A percentile compares a stretch with the other conserved stretches of the same genome.
phyloP scores from a whole-genome alignment of 139 green algal genomes.

The Auxenochlorella pyrenoidosa region DNA sequence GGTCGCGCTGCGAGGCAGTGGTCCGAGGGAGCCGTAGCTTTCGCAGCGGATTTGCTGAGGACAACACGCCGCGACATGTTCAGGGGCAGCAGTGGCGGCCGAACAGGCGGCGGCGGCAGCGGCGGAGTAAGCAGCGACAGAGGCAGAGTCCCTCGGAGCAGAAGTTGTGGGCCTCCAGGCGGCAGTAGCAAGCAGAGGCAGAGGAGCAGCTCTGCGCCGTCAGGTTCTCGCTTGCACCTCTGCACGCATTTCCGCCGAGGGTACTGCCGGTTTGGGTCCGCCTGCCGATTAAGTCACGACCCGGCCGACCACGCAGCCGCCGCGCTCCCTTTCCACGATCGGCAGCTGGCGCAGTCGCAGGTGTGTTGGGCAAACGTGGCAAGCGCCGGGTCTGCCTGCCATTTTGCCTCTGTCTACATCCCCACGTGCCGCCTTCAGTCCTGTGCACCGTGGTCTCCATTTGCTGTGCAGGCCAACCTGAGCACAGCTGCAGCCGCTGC shows the following conservation, averaged over 20 bases:
- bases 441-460: too few relatives aligned
- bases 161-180: background rate
- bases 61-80: too few relatives aligned
- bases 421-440: too few relatives aligned
- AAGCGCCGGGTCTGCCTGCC: too few relatives aligned
- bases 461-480: background rate
- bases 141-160: too few relatives aligned
- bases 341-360: constrained; percentile 1
- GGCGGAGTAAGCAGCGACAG: too few relatives aligned
- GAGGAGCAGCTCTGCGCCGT: background rate
- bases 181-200: background rate
- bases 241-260: constrained; percentile 44
- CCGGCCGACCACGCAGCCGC: background rate
- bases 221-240: background rate
- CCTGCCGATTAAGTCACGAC: constrained; percentile 37
- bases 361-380: background rate
- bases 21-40: too few relatives aligned
- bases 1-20: too few relatives aligned
- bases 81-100: too few relatives aligned
- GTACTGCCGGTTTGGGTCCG: constrained; percentile 34
- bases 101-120: too few relatives aligned
- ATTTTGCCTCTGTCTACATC: too few relatives aligned
- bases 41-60: too few relatives aligned
- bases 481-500: background rate
- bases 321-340: constrained; percentile 10